Base-by-base conservation (phyloP, 352 stramenopile species). In the Globisporangium yorkense region DNA sequence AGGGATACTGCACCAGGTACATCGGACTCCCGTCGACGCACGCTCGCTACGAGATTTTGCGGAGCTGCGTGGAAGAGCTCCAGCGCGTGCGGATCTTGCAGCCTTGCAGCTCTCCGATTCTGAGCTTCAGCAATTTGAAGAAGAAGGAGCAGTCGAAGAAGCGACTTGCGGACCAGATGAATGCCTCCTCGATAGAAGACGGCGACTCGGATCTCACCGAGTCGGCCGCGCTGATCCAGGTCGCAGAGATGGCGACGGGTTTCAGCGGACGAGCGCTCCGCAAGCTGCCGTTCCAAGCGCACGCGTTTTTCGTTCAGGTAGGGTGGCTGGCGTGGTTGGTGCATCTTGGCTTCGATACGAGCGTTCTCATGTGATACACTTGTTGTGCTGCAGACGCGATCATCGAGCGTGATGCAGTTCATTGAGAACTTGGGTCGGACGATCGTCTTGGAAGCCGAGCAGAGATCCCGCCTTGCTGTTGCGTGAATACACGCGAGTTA, bases 281-380 rank as follows among this genome's bases (percentile, higher is more conserved):
- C 15, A 96, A 96, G 41, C 71, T 96, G 12, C 87, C 87, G 1
- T 96, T 96, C 51, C 84, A 94, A 49, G 77, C 85, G 0, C 74
- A 92, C 53, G 74, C 84, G 2, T 79, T 84, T 48, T 93, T 87
- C 56, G 70, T 78, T 15, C 74, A 84, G 72, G 77, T 89, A 21
- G 29, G 29, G 7, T n/a, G 5, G 29, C 13, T 18, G 20, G 5
- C 10, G 16, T 49, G n/a, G 44, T 18, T 39, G 33, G 12, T 54
- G 1, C 16, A 7, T 21, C 13, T 13, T 18, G 15, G 18, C 8
- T 53, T 12, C 1, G 7, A 48, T 35, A 41, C n/a, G 21, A 53
- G 18, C 7, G 47, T 27, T 49, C 29, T 57, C 33, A 39, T 9
- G 33, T 12, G 33, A 39, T 3, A 39, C 12, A 3, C 33, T 8